These are phyloP conservation scores for Trichoderma lentiforme DNA, from an alignment of 2,329 filamentous ascomycete genomes.

Conservation along the genomic window DNA sequence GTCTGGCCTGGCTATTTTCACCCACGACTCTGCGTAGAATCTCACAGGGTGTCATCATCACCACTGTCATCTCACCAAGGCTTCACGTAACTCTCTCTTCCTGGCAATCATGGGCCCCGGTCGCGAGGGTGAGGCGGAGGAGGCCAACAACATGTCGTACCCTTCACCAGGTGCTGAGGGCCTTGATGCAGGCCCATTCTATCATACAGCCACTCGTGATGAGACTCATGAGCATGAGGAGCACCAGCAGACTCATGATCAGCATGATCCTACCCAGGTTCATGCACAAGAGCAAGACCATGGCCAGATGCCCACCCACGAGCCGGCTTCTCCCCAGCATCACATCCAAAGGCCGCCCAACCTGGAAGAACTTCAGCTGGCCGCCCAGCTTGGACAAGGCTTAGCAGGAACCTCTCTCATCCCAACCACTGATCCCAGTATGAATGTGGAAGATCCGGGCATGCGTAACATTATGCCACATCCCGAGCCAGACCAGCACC, in stretches of 20 bases:
- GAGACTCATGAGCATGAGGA: constrained; percentile 27
- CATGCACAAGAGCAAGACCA: constrained; percentile 31
- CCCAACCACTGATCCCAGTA: constrained; percentile 44
- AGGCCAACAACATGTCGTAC: constrained; percentile 41
- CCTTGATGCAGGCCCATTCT: constrained; percentile 44
- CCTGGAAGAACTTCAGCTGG: constrained; percentile 55
- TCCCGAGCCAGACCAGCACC: constrained; percentile 37
- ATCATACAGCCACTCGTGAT: constrained; percentile 39
- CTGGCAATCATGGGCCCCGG: constrained; percentile 31
- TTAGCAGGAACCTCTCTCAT: constrained; percentile 49
- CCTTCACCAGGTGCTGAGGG: constrained; percentile 45
- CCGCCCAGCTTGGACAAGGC: constrained; percentile 55
- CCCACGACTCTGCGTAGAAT: constrained; percentile 1
- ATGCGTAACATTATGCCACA: constrained; percentile 46
- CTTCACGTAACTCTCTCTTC: background rate
- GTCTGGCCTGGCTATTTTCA: background rate
- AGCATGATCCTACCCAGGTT: constrained; percentile 29
- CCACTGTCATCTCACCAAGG: no score
- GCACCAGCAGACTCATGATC: constrained; percentile 23
- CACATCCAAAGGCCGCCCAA: constrained; percentile 44
- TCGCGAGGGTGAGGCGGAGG: constrained; percentile 36
- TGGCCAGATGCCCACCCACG: constrained; percentile 32
- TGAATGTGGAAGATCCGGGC: constrained; percentile 42
- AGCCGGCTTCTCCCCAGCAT: constrained; percentile 39
- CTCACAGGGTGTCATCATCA: background rate